Evolutionary conservation across 2,329 filamentous ascomycete genomes (phyloP).

Genomic region (Colletotrichum destructivum): DNA sequence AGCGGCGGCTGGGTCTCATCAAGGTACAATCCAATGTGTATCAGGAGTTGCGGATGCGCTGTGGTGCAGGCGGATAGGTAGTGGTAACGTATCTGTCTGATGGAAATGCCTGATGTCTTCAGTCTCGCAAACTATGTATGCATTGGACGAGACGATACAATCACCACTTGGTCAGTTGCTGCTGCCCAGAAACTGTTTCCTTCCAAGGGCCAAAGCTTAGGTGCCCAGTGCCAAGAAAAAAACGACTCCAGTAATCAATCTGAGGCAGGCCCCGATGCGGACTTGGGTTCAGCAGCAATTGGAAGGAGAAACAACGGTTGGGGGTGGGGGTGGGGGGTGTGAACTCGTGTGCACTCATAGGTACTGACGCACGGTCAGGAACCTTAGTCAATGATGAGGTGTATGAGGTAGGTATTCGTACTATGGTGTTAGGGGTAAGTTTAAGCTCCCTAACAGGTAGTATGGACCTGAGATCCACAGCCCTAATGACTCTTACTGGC

Average conservation of each 20-base stretch:
- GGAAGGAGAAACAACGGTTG: neutral
- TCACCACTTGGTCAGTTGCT: neutral
- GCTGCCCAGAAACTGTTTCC: neutral
- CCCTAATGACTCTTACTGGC: too few species aligned
- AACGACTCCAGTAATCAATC: neutral
- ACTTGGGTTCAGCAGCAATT: neutral
- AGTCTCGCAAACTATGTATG: neutral
- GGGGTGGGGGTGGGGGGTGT: neutral
- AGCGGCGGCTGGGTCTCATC: too few species aligned
- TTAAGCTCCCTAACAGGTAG: too few species aligned
- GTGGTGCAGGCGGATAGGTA: too few species aligned
- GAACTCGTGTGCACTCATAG: neutral
- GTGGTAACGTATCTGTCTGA: too few species aligned
- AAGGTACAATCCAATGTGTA: too few species aligned
- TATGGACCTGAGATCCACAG: too few species aligned
- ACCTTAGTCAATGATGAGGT: neutral
- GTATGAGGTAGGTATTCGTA: neutral
- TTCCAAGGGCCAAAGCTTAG: neutral
- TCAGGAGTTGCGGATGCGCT: too few species aligned
- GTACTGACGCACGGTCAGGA: neutral
- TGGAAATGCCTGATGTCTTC: neutral
- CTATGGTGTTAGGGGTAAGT: too few species aligned
- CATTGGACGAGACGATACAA: neutral
- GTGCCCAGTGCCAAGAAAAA: neutral
- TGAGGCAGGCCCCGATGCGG: neutral